Percentiles rank a stretch among this genome's conserved stretches.
These are phyloP conservation scores for Creolimax fragrantissima DNA, from an alignment of 78 protist species.

Conservation along the genomic window DNA sequence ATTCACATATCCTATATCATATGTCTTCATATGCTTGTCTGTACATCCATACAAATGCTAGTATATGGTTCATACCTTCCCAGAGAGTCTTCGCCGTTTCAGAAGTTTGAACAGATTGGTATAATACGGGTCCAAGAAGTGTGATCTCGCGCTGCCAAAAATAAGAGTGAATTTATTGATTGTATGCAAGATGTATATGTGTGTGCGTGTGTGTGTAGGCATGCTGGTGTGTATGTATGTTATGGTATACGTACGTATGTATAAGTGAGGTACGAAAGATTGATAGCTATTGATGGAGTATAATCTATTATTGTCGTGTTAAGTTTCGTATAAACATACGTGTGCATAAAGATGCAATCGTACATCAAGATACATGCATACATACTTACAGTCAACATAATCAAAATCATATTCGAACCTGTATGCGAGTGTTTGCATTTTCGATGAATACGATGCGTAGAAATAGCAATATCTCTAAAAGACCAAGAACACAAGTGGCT, in stretches of 20 bases:
- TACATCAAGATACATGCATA: background rate
- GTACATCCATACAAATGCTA: background rate
- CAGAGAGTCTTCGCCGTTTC: background rate
- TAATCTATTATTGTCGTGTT: background rate
- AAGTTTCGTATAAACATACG: background rate
- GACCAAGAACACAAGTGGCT: background rate
- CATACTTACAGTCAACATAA: background rate
- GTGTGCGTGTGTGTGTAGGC: background rate
- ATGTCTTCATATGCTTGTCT: background rate
- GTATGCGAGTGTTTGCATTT: background rate
- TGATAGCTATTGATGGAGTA: background rate
- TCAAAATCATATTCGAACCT: background rate
- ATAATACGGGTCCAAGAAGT: background rate
- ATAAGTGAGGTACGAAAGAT: background rate
- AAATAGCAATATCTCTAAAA: background rate
- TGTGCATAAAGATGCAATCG: background rate
- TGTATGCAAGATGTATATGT: background rate
- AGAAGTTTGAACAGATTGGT: background rate
- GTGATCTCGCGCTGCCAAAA: background rate
- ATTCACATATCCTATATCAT: too few relatives aligned
- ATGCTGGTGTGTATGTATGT: background rate
- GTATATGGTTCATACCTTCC: background rate
- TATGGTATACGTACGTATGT: background rate
- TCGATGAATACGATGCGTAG: background rate
- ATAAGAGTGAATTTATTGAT: too few relatives aligned